A percentile compares a stretch with the other conserved stretches of the same genome.
phyloP scores from a whole-genome alignment of 2,329 filamentous ascomycete species.

The Clonostachys solani region DNA sequence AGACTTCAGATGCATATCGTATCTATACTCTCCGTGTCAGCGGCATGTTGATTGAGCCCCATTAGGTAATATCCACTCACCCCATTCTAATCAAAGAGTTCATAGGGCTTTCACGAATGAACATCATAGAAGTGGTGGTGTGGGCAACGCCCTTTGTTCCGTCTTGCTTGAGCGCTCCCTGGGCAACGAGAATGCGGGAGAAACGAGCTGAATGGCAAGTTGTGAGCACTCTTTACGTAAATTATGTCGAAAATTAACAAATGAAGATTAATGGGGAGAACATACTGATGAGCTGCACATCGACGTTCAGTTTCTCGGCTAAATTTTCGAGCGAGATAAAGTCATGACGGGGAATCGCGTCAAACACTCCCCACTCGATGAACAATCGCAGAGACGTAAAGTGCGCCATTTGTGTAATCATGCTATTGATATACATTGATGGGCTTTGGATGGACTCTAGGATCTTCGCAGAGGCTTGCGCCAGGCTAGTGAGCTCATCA shows the following conservation, averaged over 20 bases:
- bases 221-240: too few relatives aligned
- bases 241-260: not conserved
- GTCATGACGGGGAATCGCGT: conserved; percentile 17
- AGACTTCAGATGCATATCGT: conserved; percentile 14
- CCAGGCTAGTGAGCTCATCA: too few relatives aligned
- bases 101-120: not conserved
- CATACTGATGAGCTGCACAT: conserved; percentile 15
- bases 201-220: conserved; percentile 2
- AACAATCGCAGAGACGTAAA: conserved; percentile 17
- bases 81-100: not conserved
- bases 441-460: too few relatives aligned
- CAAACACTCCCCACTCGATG: conserved; percentile 22
- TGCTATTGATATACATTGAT: too few relatives aligned
- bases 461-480: too few relatives aligned
- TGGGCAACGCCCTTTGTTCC: not conserved
- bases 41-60: not conserved
- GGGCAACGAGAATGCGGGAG: conserved; percentile 2
- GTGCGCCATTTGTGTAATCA: not conserved
- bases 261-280: not conserved
- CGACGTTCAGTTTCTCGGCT: conserved; percentile 15
- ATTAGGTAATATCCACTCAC: not conserved
- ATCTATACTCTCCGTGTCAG: conserved; percentile 7
- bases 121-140: not conserved
- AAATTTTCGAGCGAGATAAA: conserved; percentile 18
- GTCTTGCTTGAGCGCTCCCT: conserved; percentile 2